phyloP scores from a whole-genome alignment of 768 basidiomycete species.

The Leucocoprinus leucothites region DNA sequence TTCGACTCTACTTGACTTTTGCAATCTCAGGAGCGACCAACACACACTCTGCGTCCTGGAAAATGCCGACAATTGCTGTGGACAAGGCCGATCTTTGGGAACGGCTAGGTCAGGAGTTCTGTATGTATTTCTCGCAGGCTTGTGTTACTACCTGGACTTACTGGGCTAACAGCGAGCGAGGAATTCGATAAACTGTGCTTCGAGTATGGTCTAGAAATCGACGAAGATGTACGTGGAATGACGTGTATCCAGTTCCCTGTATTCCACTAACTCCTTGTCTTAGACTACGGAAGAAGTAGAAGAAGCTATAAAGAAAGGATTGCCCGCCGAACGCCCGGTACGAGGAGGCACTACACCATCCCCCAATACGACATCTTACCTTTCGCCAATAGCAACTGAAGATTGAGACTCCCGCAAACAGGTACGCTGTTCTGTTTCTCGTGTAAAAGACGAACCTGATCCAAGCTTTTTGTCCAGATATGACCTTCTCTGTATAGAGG shows the following conservation, averaged over 20 bases:
- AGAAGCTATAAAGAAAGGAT: slow-evolving; percentile 75
- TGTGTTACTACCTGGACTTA: slow-evolving; percentile 6
- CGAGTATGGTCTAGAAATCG: slow-evolving; percentile 95
- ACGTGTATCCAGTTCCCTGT: not conserved
- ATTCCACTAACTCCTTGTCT: slow-evolving; percentile 2
- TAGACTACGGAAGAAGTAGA: slow-evolving; percentile 91
- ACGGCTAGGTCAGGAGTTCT: slow-evolving; percentile 77
- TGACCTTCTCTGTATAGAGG: slow-evolving; percentile 96
- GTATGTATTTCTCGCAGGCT: slow-evolving; percentile 35
- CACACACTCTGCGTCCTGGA: slow-evolving; percentile 6
- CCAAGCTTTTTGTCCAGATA: slow-evolving; percentile 55
- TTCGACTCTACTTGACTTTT: slow-evolving; percentile 7
- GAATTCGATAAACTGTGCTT: slow-evolving; percentile 96
- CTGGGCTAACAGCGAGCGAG: slow-evolving; percentile 64
- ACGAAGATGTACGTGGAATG: slow-evolving; percentile 80
- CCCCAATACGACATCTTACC: too few species aligned
- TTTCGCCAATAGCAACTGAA: slow-evolving; percentile 75
- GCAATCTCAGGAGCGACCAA: not conserved
- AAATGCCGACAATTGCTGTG: slow-evolving; percentile 93
- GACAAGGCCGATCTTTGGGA: slow-evolving; percentile 95
- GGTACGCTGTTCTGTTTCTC: slow-evolving; percentile 38
- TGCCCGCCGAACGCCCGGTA: slow-evolving; percentile 84
- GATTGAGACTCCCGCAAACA: slow-evolving; percentile 98
- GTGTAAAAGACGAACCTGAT: not conserved
- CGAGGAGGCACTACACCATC: slow-evolving; percentile 17